Conservation (phyloP, 1,284 basidiomycete genomes). For the Trichosporon ovoides region DNA sequence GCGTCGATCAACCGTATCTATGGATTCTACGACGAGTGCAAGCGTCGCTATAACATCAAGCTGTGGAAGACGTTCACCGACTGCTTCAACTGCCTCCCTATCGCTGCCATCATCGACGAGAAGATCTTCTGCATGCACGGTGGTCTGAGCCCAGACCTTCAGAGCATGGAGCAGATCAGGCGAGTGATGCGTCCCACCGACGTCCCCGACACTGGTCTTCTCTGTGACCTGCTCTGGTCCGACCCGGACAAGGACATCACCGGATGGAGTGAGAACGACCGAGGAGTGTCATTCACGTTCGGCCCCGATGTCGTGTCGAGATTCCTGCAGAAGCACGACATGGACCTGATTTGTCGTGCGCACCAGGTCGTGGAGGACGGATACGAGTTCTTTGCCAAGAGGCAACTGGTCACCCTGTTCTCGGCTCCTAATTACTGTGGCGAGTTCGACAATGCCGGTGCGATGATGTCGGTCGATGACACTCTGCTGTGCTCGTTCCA, state of each 20-base stretch:
- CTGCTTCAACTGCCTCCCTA: conserved; percentile 61
- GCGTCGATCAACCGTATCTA: conserved; percentile 59
- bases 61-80: conserved; percentile 63
- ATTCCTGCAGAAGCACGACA: conserved; percentile 98
- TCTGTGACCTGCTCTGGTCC: conserved; percentile 97
- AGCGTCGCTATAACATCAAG: conserved; percentile 62
- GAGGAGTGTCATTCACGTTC: conserved; percentile 83
- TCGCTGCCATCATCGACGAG: conserved; percentile 60
- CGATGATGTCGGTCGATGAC: conserved; percentile 99
- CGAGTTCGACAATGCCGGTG: conserved; percentile 98
- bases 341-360: conserved; percentile 98
- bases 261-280: conserved; percentile 98
- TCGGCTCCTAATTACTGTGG: conserved; percentile 98
- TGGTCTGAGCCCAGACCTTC: conserved; percentile 77
- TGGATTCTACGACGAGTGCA: conserved; percentile 62
- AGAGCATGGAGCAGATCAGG: conserved; percentile 99
- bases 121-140: conserved; percentile 58
- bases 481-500: conserved; percentile 98
- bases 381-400: conserved; percentile 98
- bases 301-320: conserved; percentile 95
- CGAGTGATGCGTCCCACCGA: conserved; percentile 99
- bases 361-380: conserved; percentile 98
- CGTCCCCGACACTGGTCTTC: conserved; percentile 93
- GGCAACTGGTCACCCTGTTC: conserved; percentile 94
- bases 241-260: conserved; percentile 99